Evolutionary conservation across 2,329 filamentous ascomycete species (phyloP), one percentile per base, ranked within the genome.

Genomic region (Fusarium liriodendri): DNA sequence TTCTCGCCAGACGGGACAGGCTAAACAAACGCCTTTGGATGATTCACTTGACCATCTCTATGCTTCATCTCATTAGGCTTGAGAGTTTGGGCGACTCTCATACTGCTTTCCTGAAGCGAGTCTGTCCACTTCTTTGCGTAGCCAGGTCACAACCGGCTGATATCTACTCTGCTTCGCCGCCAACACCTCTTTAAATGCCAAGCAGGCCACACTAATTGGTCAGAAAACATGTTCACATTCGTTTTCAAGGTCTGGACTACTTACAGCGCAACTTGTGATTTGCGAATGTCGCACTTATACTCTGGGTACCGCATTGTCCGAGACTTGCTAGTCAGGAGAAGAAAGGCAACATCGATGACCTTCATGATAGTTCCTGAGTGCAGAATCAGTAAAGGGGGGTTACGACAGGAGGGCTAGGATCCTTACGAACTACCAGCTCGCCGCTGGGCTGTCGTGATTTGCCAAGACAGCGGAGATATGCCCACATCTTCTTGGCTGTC

Each of bases 401-500:
- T 9, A 22, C 8, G n/a, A 1, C 0, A 10, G 7, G 32, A 16
- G 20, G 6, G 7, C 10, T 6, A 11, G 32, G 16, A 7, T 14
- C 83, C 89, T 81, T 83, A 92, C 91, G 88, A 84, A 85, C 91
- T 35, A 96, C 83, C n/a, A 97, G 81, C 33, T 80, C 82, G 5
- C 86, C 79, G 8, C 86, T 82, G 3, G 93, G 93, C 73, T 89
- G 89, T 75, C 87, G 89, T 6, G 79, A 76, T 37, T 78, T 80
- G 2, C 89, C 86, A 35, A 98, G 84, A 67, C 90, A 91, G 9
- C 87, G 85, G 8, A 85, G 80, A 74, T 92, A 92, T 0, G 88
- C 88, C 87, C 88, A 90, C 85, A 89, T 89, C 84, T 96, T 97
- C 84, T 90, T 91, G 10, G 94, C 95, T 8, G 93, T 91, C 81